Evolutionary conservation across 2,329 filamentous ascomycete genomes (phyloP), one percentile per base, ranked within the genome.

Genomic region (Fusarium citri): DNA sequence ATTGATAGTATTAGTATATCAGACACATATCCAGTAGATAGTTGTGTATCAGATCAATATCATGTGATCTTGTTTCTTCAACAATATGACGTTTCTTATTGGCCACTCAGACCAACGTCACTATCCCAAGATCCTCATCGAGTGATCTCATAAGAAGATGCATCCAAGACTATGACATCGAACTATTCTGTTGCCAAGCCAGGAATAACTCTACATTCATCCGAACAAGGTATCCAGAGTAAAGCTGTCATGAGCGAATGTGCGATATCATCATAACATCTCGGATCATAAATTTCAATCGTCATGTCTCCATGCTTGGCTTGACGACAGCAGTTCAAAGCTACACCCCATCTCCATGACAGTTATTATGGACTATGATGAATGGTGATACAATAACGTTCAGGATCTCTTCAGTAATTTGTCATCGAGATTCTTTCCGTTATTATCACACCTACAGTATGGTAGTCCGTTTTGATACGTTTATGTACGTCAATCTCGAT

Each of bases 241-340:
- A 28, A 37, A 34, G 31, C 23, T n/a, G 22, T 26, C 26, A 22
- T 28, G 23, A 8, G 26, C 25, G 25, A 34, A 37, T 37, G 15
- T 18, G 18, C 45, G n/a, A 48, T 45, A 48, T 55, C 53, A 43
- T 53, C 22, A 16, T 16, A 22, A 34, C 28, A 6, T 18, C 28
- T 25, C 55, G 55, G 10, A 18, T 15, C 22, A 16, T 10, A 12
- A 68, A 68, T 68, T 68, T 68, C 66, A 68, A 68, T 68, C 34
- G 40, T 43, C 28, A 34, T 42, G 6, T 20, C 28, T 8, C 6
- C 1, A 15, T 26, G 30, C n/a, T 53, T 5, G 34, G 20, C 42
- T 31, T 18, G 40, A 48, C 12, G 22, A 22, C 6, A 46, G 15
- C 0, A 16, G 26, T 20, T 37, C 15, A 40, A n/a, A 15, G 14